These are phyloP conservation scores for Friedmanniomyces endolithicus DNA, from an alignment of 495 filamentous ascomycete species.

Conservation along the genomic window DNA sequence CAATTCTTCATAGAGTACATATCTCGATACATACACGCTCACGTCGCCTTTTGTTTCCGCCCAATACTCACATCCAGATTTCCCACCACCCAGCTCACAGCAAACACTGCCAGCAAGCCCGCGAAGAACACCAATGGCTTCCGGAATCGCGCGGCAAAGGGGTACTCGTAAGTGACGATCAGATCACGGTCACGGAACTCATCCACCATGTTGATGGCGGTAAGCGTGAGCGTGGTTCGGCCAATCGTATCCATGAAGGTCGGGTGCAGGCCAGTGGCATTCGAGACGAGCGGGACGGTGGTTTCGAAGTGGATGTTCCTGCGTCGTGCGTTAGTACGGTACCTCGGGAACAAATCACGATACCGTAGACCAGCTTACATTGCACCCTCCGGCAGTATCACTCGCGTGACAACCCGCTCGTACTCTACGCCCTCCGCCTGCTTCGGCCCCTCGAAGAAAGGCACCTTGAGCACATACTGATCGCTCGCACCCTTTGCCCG, in stretches of 20 bases:
- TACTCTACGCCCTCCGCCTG: constrained; percentile 74
- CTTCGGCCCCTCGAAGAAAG: constrained; percentile 90
- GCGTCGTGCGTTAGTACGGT: not conserved
- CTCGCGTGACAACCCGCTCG: constrained; percentile 61
- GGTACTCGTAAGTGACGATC: constrained; percentile 75
- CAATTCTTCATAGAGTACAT: too few relatives aligned
- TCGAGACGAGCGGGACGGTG: constrained; percentile 41
- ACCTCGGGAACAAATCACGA: not conserved
- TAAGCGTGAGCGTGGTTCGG: constrained; percentile 69
- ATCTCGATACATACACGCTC: not conserved
- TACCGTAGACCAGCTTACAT: constrained; percentile 44
- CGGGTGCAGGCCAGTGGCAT: constrained; percentile 51
- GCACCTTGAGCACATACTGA: constrained; percentile 76
- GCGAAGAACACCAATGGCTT: constrained; percentile 77
- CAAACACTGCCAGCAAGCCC: constrained; percentile 63
- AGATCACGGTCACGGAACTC: constrained; percentile 71
- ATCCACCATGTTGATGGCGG: constrained; percentile 74
- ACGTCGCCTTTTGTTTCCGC: constrained; percentile 21
- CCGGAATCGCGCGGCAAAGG: constrained; percentile 58
- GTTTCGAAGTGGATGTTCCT: constrained; percentile 61
- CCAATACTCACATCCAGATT: constrained; percentile 61
- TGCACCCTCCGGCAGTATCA: constrained; percentile 85
- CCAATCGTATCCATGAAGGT: constrained; percentile 93
- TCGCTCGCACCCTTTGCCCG: constrained; percentile 43
- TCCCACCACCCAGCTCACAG: constrained; percentile 60